Conservation (phyloP, 2,329 filamentous ascomycete species). For the Colletotrichum orbiculare region DNA sequence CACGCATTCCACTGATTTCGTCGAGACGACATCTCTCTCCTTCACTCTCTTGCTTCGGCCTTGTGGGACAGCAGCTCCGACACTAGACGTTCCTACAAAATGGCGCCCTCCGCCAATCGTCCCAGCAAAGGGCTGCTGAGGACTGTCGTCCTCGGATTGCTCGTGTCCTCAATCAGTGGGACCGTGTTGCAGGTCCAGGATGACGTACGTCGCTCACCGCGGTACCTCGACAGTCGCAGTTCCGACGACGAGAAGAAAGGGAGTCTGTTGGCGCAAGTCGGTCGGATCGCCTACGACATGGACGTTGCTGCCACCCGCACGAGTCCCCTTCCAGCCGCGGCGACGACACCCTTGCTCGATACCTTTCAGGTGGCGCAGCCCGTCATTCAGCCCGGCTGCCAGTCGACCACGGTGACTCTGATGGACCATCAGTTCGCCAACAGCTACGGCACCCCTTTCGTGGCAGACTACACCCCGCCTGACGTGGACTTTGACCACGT, state of each 20-base stretch:
- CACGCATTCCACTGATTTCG: too few relatives aligned
- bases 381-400: slow-evolving; percentile 60
- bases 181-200: slow-evolving; percentile 14
- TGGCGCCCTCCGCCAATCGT: neutral
- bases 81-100: too few relatives aligned
- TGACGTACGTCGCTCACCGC: neutral
- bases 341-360: slow-evolving; percentile 52
- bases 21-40: too few relatives aligned
- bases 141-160: slow-evolving; percentile 1
- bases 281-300: slow-evolving; percentile 17
- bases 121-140: neutral
- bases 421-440: slow-evolving; percentile 78
- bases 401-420: slow-evolving; percentile 58
- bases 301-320: neutral
- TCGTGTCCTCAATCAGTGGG: neutral
- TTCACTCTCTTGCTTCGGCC: too few relatives aligned
- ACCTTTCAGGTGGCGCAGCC: slow-evolving; percentile 78
- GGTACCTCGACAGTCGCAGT: neutral
- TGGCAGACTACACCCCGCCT: slow-evolving; percentile 75
- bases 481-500: slow-evolving; percentile 78
- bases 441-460: slow-evolving; percentile 78
- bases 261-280: slow-evolving; percentile 12
- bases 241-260: slow-evolving; percentile 1
- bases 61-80: too few relatives aligned
- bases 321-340: neutral